Evolutionary conservation across 805 yeast genomes (phyloP), one percentile per base, ranked within the genome.

Genomic region (Myxozyma lipomycoides): DNA sequence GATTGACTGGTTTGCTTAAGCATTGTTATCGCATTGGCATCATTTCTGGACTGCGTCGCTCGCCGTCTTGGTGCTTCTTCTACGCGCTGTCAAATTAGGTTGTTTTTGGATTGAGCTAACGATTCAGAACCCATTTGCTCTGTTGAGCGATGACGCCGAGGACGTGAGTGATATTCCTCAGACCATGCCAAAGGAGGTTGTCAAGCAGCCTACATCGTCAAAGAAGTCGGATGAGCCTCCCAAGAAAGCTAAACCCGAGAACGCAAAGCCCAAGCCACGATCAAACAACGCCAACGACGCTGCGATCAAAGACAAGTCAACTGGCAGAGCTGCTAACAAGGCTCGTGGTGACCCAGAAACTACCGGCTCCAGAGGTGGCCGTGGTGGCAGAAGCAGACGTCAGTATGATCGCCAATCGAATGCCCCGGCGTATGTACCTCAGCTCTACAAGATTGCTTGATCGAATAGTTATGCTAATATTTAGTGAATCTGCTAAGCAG

Each of bases 151-250:
- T 81, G 95, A 86, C 77, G 86, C 85, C 64, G 90, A 85, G 70
- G 95, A 83, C 73, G 84, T 81, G 65, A 78, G 75, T 67, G 74
- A 75, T 49, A 49, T 54, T 19, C 45, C 56, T 25, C 40, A 46
- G 7, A 68, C 74, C 51, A 70, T 78, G 61, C 67, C 72, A 32
- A 46, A 68, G 83, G 73, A 75, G 93, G 67, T 84, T 61, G 90
- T 85, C 68, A 86, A 83, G 79, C 78, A 79, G 73, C 72, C 71
- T 71, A 81, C 87, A 61, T 82, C 93, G 56, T 82, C 90, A 64
- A 86, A 83, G 79, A 86, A 87, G 76, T 71, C 81, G 48, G 95
- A 86, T 68, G 82, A 75, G 54, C 81, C 93, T 55, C 90, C 91
- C 66, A 78, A 90, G 62, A 78, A 83, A 60, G 89, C 93, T 60